phyloP scores from a whole-genome alignment of 768 basidiomycete species.

The Naganishia friedmannii region DNA sequence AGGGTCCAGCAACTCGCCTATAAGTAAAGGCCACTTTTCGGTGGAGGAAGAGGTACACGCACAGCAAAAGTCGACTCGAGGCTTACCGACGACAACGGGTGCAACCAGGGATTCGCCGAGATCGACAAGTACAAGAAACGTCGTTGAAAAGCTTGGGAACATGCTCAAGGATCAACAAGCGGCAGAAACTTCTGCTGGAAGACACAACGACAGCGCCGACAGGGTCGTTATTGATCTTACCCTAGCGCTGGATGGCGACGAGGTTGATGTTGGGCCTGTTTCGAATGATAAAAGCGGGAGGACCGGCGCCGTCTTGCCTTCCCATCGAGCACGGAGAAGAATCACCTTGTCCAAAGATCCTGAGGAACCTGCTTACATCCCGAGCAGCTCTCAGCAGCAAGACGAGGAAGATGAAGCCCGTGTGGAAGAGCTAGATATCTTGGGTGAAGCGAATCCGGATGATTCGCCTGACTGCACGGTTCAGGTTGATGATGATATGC shows the following conservation, averaged over 20 bases:
- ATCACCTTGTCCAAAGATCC: not conserved
- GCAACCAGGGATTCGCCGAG: too few relatives aligned
- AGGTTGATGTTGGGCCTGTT: not conserved
- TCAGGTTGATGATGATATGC: not conserved
- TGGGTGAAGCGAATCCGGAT: not conserved
- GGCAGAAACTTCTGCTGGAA: not conserved
- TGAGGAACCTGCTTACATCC: not conserved
- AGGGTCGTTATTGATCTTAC: slow-evolving; percentile 3
- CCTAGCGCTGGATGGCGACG: not conserved
- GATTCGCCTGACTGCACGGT: not conserved
- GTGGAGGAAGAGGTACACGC: not conserved
- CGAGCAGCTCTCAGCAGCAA: slow-evolving; percentile 1
- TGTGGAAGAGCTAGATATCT: not conserved
- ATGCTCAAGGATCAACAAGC: not conserved
- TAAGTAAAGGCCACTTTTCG: not conserved
- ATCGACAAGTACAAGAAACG: not conserved
- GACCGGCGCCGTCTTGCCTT: not conserved
- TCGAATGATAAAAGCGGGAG: not conserved
- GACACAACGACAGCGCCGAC: not conserved
- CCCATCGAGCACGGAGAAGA: not conserved
- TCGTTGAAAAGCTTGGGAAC: not conserved
- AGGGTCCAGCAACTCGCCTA: not conserved
- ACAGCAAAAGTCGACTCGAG: not conserved
- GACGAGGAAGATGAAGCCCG: slow-evolving; percentile 22
- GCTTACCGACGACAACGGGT: too few relatives aligned